Evolutionary conservation across 495 filamentous ascomycete genomes (phyloP).

Genomic region (Amniculicola lignicola): DNA sequence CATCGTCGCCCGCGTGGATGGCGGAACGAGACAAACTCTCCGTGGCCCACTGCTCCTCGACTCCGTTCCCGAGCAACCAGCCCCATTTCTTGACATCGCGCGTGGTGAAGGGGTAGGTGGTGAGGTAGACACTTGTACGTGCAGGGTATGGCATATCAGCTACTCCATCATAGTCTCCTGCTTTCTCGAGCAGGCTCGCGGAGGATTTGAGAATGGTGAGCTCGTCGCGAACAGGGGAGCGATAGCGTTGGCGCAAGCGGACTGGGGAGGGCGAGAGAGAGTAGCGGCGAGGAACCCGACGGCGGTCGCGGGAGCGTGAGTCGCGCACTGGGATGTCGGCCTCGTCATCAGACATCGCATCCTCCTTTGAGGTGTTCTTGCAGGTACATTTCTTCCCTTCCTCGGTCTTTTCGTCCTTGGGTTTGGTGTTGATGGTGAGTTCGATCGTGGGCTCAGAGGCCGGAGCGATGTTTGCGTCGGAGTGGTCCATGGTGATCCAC

Average conservation of each 20-base stretch:
- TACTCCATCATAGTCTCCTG: slow-evolving; percentile 12
- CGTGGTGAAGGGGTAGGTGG: slow-evolving; percentile 22
- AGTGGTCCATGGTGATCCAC: slow-evolving; percentile 1
- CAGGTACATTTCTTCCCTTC: too few species aligned
- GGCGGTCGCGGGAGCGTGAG: background rate
- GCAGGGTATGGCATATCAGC: slow-evolving; percentile 12
- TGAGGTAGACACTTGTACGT: slow-evolving; percentile 11
- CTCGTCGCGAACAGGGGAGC: background rate
- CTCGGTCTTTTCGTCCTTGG: too few species aligned
- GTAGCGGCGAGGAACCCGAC: slow-evolving; percentile 1
- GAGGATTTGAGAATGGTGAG: slow-evolving; percentile 5
- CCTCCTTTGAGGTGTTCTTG: background rate
- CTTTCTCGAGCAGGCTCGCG: slow-evolving; percentile 4
- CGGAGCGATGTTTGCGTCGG: background rate
- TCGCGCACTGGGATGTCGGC: too few species aligned
- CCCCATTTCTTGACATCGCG: slow-evolving; percentile 20
- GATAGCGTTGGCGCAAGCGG: too few species aligned
- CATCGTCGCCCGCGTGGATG: background rate
- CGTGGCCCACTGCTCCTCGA: slow-evolving; percentile 10
- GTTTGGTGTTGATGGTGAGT: slow-evolving; percentile 19
- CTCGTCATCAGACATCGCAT: background rate
- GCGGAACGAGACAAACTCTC: too few species aligned
- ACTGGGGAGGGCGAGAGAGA: background rate
- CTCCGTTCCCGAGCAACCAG: slow-evolving; percentile 11
- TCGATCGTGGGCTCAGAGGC: slow-evolving; percentile 8